Evolutionary conservation across 805 yeast species (phyloP).

Genomic region (Myxozyma neglecta): DNA sequence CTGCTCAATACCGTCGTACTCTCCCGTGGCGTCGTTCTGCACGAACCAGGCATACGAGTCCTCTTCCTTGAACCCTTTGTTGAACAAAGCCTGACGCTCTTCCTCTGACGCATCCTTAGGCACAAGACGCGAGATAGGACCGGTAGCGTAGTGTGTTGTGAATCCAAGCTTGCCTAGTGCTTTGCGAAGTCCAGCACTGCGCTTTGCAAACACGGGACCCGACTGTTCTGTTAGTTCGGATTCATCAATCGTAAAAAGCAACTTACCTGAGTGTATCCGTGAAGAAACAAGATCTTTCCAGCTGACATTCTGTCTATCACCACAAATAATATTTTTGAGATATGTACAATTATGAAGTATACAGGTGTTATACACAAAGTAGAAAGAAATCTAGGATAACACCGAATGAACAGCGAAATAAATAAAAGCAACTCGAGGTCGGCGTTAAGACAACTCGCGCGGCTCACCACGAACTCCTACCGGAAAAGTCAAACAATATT

Average conservation of each 20-base stretch:
- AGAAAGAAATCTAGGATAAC: background rate
- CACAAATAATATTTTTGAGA: background rate
- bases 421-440: background rate
- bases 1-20: constrained; percentile 40
- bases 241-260: background rate
- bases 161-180: constrained; percentile 60
- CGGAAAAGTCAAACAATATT: background rate
- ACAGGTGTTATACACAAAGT: background rate
- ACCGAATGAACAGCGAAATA: background rate
- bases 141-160: constrained; percentile 75
- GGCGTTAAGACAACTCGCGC: constrained; percentile 5
- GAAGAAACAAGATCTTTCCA: constrained; percentile 18
- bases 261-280: constrained; percentile 39
- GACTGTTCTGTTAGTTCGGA: constrained; percentile 49
- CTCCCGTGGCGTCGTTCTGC: constrained; percentile 41
- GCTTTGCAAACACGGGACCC: constrained; percentile 79
- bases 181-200: constrained; percentile 86
- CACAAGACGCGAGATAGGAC: constrained; percentile 73
- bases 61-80: constrained; percentile 45
- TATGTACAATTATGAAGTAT: too few species aligned
- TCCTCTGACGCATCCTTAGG: constrained; percentile 61
- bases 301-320: constrained; percentile 3
- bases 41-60: constrained; percentile 40
- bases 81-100: constrained; percentile 50
- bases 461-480: background rate